A percentile compares a stretch with the other conserved stretches of the same genome.
Evolutionary conservation across 495 filamentous ascomycete genomes (phyloP).

Genomic region (Usnea hakonensis): DNA sequence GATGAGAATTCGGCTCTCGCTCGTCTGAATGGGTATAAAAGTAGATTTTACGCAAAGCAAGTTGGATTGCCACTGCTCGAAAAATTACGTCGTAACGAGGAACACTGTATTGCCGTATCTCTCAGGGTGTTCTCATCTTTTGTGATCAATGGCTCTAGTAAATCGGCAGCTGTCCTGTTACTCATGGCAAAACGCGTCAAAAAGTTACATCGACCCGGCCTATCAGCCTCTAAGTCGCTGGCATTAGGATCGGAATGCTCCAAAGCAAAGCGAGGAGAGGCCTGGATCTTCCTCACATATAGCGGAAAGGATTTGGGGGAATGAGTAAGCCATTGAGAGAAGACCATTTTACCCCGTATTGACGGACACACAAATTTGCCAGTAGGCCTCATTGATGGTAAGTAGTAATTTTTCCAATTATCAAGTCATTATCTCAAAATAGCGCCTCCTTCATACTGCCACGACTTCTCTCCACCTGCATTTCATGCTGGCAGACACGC

Average conservation of each 20-base stretch:
- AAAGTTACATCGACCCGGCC: not conserved
- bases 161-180: not conserved
- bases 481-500: not conserved
- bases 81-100: not conserved
- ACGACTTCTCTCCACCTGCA: too few relatives aligned
- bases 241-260: not conserved
- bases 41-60: not conserved
- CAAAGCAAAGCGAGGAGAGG: not conserved
- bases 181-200: not conserved
- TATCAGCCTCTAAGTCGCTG: not conserved
- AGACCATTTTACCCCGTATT: not conserved
- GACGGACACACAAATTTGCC: too few relatives aligned
- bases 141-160: not conserved
- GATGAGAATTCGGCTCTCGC: not conserved
- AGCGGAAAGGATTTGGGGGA: not conserved
- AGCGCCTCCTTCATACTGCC: not conserved
- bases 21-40: not conserved
- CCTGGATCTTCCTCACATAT: not conserved
- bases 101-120: not conserved
- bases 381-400: not conserved
- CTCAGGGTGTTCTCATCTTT: not conserved
- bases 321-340: not conserved
- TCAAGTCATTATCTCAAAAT: not conserved
- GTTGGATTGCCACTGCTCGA: not conserved
- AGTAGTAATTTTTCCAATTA: not conserved